Conservation (phyloP, 768 basidiomycete genomes). For the Tubosaeta brunneosetosa region DNA sequence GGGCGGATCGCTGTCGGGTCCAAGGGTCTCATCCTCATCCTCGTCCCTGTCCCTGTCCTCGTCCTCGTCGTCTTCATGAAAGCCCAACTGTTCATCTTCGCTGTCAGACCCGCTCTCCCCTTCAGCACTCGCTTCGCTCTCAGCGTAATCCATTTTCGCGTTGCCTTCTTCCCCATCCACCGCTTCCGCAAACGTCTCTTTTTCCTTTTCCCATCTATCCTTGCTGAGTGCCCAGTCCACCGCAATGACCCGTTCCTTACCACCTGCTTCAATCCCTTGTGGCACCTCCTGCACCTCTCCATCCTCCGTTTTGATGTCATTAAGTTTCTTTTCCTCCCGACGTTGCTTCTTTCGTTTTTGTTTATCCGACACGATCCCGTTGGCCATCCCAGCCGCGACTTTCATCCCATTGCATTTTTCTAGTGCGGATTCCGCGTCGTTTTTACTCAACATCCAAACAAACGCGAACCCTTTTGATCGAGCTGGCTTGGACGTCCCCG, state of each 20-base stretch:
- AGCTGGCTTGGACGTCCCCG: slow-evolving; percentile 15
- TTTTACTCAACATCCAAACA: slow-evolving; percentile 85
- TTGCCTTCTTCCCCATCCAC: slow-evolving; percentile 23
- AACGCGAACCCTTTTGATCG: slow-evolving; percentile 86
- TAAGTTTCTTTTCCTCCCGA: slow-evolving; percentile 45
- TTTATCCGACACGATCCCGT: slow-evolving; percentile 52
- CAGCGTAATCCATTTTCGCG: slow-evolving; percentile 30
- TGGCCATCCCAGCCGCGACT: slow-evolving; percentile 59
- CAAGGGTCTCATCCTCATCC: slow-evolving; percentile 17
- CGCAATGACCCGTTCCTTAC: slow-evolving; percentile 64
- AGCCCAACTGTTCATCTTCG: slow-evolving; percentile 41
- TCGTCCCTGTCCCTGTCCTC: slow-evolving; percentile 28
- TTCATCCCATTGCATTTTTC: slow-evolving; percentile 74
- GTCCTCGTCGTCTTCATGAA: slow-evolving; percentile 34
- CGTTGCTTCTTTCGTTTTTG: slow-evolving; percentile 64
- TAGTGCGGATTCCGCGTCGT: slow-evolving; percentile 80
- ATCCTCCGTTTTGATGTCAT: slow-evolving; percentile 29
- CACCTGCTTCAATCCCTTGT: slow-evolving; percentile 31
- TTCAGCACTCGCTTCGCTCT: slow-evolving; percentile 15
- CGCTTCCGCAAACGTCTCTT: slow-evolving; percentile 45
- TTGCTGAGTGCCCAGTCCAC: slow-evolving; percentile 98
- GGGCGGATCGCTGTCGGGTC: slow-evolving; percentile 32
- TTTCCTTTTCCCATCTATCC: slow-evolving; percentile 83
- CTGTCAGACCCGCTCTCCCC: slow-evolving; percentile 33
- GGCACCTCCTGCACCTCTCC: slow-evolving; percentile 34